Conservation (phyloP, 306 rosid species). For the Cucurbita maxima region DNA sequence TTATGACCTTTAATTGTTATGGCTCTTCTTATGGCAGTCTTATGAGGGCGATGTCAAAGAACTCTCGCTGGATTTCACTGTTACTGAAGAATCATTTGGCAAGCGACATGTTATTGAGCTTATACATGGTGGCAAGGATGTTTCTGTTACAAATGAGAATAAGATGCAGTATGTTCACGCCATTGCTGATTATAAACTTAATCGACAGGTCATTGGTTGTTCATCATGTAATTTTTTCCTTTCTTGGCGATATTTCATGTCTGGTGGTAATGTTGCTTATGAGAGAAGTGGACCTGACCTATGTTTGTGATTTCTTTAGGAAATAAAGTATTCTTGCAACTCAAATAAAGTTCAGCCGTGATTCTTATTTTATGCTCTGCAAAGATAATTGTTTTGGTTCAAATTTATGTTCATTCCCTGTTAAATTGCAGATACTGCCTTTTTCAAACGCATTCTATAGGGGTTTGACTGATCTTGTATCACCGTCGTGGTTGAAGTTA, state of each 20-base stretch:
- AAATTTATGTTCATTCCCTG: slow-evolving; percentile 15
- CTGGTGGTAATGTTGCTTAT: not conserved
- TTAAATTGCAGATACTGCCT: slow-evolving; percentile 60
- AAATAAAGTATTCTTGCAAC: not conserved
- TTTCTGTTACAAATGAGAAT: slow-evolving; percentile 67
- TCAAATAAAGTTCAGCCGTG: not conserved
- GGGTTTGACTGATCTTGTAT: slow-evolving; percentile 82
- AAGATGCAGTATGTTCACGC: slow-evolving; percentile 96
- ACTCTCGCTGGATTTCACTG: slow-evolving; percentile 80
- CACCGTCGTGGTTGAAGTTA: slow-evolving; percentile 92
- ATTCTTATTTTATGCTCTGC: not conserved
- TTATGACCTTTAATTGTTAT: not conserved
- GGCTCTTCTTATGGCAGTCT: slow-evolving; percentile 41
- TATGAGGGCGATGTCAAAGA: slow-evolving; percentile 74
- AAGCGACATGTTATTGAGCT: slow-evolving; percentile 66
- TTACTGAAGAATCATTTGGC: slow-evolving; percentile 90
- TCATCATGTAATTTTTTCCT: not conserved
- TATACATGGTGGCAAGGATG: slow-evolving; percentile 80
- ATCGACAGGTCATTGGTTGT: slow-evolving; percentile 56
- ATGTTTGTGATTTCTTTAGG: not conserved
- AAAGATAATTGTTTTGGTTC: slow-evolving; percentile 1
- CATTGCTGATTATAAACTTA: slow-evolving; percentile 92
- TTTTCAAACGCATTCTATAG: slow-evolving; percentile 84
- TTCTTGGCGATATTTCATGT: not conserved
- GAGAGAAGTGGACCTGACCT: not conserved